Base-by-base conservation (phyloP, 73 alveolate species). In the Tetrahymena malaccensis region DNA sequence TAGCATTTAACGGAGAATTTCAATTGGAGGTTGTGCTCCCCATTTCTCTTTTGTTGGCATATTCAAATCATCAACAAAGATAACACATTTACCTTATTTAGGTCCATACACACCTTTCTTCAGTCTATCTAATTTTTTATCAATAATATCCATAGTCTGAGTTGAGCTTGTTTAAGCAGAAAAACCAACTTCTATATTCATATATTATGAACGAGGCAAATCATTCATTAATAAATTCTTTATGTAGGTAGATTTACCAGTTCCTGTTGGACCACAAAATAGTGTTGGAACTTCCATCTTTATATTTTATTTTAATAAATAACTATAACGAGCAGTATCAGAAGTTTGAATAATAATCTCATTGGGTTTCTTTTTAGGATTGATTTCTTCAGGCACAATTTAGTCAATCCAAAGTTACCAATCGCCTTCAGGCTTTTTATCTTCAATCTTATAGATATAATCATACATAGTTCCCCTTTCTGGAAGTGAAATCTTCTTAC, bases 1-100 rank as follows among this genome's bases (percentile, higher is more conserved):
- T 37, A 99, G 95, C 98, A 99, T 96, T 98, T 99, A 99, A 94
- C 99, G 96, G 33, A 99, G 96, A 70, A 99, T 98, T 97, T 99
- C 99, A 35, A 99, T 98, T 34, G 99, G 99, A 22, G 99, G 99
- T 96, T 99, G 99, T 21, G 99, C 99, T 57, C 99, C 99, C 95
- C 98, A 99, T 85, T 97, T 97, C 96, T 99, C 99, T 95, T 99
- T 99, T 98, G 98, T 97, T 40, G 99, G 99, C 99, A 99, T 99
- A 96, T 99, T 99, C 58, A 99, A 97, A 95, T 99, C 99, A 96
- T 99, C 99, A 83, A 99, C 99, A 97, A 99, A 99, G 85, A 99
- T 95, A 5, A 98, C 97, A 93, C 99, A 98, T 34, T 98, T 98
- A 70, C 99, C 99, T 93, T 97, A 95, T 93, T 98, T 98, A 17